Conservation (phyloP, 208 protist species). For the Herpetomonas tarakana region DNA sequence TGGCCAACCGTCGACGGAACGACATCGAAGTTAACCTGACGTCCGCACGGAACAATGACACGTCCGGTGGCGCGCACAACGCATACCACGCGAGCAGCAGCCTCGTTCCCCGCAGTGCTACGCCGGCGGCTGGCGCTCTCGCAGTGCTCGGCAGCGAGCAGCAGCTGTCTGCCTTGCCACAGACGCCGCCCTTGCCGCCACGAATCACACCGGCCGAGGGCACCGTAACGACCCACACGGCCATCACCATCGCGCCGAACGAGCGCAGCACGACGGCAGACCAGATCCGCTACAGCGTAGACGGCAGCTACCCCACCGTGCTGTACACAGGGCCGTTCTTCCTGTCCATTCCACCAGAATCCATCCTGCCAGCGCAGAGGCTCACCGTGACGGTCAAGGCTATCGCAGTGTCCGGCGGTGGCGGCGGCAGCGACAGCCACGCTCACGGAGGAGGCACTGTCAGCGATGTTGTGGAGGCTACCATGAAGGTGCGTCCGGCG, state of each 20-base stretch:
- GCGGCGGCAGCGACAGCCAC: neutral
- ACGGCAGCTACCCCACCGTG: conserved; percentile 68
- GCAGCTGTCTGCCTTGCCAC: too few species aligned
- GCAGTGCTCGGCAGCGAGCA: too few species aligned
- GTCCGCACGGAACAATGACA: too few species aligned
- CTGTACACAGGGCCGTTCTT: conserved; percentile 73
- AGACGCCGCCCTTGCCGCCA: conserved; percentile 29
- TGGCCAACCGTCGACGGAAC: too few species aligned
- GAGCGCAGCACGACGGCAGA: conserved; percentile 38
- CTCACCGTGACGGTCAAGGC: conserved; percentile 47
- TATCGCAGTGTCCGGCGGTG: conserved; percentile 27
- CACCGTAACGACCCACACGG: conserved; percentile 68
- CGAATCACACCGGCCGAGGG: conserved; percentile 52
- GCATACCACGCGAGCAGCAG: too few species aligned
- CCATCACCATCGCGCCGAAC: conserved; percentile 57
- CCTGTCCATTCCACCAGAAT: conserved; percentile 48
- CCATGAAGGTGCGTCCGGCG: conserved; percentile 43
- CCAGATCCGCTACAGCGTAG: conserved; percentile 80
- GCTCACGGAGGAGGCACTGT: conserved; percentile 5
- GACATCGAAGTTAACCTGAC: too few species aligned
- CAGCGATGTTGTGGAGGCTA: conserved; percentile 45
- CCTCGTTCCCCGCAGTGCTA: too few species aligned
- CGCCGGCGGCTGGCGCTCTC: too few species aligned
- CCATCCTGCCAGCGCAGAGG: conserved; percentile 12
- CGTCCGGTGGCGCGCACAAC: too few species aligned